Conservation (phyloP, 768 basidiomycete species). For the Suillus subaureus region DNA sequence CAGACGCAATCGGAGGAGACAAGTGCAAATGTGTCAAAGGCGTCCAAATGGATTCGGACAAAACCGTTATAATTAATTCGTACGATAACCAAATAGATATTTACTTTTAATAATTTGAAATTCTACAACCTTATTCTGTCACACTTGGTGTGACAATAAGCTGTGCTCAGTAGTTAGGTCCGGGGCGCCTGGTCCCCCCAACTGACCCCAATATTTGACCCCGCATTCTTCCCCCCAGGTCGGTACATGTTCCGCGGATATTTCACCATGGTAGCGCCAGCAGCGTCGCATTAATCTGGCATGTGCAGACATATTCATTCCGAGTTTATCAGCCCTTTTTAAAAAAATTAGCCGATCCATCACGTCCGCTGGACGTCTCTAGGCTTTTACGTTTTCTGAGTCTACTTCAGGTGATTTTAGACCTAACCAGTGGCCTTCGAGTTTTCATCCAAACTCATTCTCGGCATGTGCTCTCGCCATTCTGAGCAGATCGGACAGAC, state of each 20-base stretch:
- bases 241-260: background rate
- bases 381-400: slow-evolving; percentile 15
- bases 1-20: slow-evolving; percentile 7
- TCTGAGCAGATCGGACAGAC: slow-evolving; percentile 26
- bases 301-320: background rate
- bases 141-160: background rate
- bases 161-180: background rate
- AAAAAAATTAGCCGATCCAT: slow-evolving; percentile 2
- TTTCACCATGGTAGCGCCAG: background rate
- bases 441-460: slow-evolving; percentile 6
- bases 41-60: slow-evolving; percentile 16
- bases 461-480: slow-evolving; percentile 13
- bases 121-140: slow-evolving; percentile 15
- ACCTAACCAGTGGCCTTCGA: slow-evolving; percentile 3
- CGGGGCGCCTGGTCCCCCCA: slow-evolving; percentile 1
- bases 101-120: slow-evolving; percentile 22
- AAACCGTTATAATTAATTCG: slow-evolving; percentile 14
- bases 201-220: slow-evolving; percentile 9
- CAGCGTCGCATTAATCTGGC: background rate
- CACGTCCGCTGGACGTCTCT: slow-evolving; percentile 4
- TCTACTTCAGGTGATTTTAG: slow-evolving; percentile 16
- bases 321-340: background rate
- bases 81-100: slow-evolving; percentile 8
- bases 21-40: slow-evolving; percentile 20
- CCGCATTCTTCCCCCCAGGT: slow-evolving; percentile 6